phyloP scores from a whole-genome alignment of 805 yeast genomes.

The Aciculoconidium aculeatum region DNA sequence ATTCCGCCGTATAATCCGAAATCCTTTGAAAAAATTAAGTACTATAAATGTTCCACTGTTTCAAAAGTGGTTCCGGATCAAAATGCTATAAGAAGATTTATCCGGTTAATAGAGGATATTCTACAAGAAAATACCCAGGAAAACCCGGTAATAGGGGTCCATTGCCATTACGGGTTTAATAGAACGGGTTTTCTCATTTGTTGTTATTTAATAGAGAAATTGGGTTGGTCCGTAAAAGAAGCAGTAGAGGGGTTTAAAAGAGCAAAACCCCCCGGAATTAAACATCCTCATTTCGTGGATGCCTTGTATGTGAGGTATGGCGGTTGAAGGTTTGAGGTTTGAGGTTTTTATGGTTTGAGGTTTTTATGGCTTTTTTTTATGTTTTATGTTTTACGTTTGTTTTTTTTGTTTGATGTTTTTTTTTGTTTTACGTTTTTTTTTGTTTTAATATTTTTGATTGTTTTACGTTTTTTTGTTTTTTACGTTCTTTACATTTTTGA shows the following conservation, averaged over 20 bases:
- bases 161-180: conserved; percentile 80
- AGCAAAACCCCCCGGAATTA: conserved; percentile 67
- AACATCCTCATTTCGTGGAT: conserved; percentile 72
- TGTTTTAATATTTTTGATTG: no score
- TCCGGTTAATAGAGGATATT: conserved; percentile 46
- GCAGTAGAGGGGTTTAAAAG: conserved; percentile 54
- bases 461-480: no score
- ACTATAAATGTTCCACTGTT: conserved; percentile 71
- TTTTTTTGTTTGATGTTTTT: no score
- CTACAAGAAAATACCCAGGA: conserved; percentile 17
- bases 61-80: conserved; percentile 70
- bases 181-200: conserved; percentile 72
- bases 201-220: conserved; percentile 56
- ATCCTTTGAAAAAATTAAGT: conserved; percentile 46
- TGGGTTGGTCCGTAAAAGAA: conserved; percentile 55
- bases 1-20: conserved; percentile 67
- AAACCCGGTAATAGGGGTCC: conserved; percentile 51
- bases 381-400: no score
- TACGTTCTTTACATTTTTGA: no score
- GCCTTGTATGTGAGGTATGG: conserved; percentile 64
- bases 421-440: no score
- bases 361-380: no score
- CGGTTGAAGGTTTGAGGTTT: no score
- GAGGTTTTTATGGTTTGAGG: no score
- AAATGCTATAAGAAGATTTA: conserved; percentile 50